Evolutionary conservation across 495 filamentous ascomycete genomes (phyloP).

Genomic region (Xylaria curta): DNA sequence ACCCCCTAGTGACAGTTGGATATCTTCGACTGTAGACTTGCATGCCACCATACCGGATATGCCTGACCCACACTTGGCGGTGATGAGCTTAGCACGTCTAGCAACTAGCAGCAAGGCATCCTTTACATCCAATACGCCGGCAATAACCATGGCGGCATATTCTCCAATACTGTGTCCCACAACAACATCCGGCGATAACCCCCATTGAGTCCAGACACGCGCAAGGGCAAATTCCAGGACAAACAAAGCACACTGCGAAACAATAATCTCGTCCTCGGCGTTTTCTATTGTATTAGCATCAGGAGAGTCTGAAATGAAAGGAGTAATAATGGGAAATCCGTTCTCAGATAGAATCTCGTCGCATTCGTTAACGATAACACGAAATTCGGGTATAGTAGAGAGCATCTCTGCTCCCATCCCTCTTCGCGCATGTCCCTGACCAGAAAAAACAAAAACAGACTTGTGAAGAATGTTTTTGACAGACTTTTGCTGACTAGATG

Average conservation of each 20-base stretch:
- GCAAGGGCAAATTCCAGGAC: slow-evolving; percentile 57
- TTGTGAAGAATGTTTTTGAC: background rate
- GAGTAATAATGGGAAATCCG: slow-evolving; percentile 17
- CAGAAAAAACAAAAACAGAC: slow-evolving; percentile 33
- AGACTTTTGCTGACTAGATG: background rate
- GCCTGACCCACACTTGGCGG: slow-evolving; percentile 16
- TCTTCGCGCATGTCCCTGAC: slow-evolving; percentile 28
- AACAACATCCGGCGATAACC: slow-evolving; percentile 44
- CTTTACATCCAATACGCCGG: slow-evolving; percentile 16
- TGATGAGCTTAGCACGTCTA: slow-evolving; percentile 29
- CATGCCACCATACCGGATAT: slow-evolving; percentile 31
- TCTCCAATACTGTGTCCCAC: slow-evolving; percentile 51
- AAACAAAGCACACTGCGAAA: slow-evolving; percentile 53
- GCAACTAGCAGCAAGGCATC: slow-evolving; percentile 30
- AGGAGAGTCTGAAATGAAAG: slow-evolving; percentile 10
- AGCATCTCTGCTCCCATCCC: slow-evolving; percentile 31
- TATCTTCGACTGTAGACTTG: slow-evolving; percentile 14
- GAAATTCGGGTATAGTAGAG: slow-evolving; percentile 25
- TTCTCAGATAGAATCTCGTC: slow-evolving; percentile 27
- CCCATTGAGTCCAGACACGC: slow-evolving; percentile 55
- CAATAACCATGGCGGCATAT: slow-evolving; percentile 28
- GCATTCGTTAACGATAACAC: slow-evolving; percentile 19
- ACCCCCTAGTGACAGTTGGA: background rate
- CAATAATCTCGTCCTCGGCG: slow-evolving; percentile 35
- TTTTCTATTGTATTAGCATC: slow-evolving; percentile 1